Conservation (phyloP, 805 yeast species). For the Candida easanensis region DNA sequence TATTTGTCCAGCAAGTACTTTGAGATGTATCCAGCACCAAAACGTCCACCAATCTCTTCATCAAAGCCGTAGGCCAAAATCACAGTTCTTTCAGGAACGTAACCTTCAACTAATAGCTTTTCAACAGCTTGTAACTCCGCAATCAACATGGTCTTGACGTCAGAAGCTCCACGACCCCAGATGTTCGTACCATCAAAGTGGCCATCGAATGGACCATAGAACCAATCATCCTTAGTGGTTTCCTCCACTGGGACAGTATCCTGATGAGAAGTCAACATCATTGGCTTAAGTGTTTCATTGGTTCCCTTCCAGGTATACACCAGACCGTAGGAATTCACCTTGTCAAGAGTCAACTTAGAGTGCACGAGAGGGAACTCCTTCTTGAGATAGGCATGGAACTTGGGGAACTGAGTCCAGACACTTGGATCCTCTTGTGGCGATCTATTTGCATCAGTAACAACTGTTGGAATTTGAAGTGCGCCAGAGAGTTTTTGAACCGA, state of each 20-base stretch:
- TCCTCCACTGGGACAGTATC: slow-evolving; percentile 77
- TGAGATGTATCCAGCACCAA: slow-evolving; percentile 55
- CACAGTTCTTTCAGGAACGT: slow-evolving; percentile 53
- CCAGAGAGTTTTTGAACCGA: slow-evolving; percentile 44
- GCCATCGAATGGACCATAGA: slow-evolving; percentile 61
- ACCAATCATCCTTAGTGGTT: slow-evolving; percentile 58
- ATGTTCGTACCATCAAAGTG: slow-evolving; percentile 58
- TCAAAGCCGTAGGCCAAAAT: slow-evolving; percentile 70
- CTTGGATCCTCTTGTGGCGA: slow-evolving; percentile 34
- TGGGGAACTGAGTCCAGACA: slow-evolving; percentile 14
- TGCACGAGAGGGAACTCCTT: slow-evolving; percentile 53
- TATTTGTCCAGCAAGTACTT: slow-evolving; percentile 44
- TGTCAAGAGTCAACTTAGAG: slow-evolving; percentile 43
- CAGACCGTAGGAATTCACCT: slow-evolving; percentile 60
- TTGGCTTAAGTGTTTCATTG: slow-evolving; percentile 49
- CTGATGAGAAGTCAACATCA: slow-evolving; percentile 70
- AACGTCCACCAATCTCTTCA: slow-evolving; percentile 65
- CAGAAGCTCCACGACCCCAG: slow-evolving; percentile 78
- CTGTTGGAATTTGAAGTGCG: slow-evolving; percentile 52
- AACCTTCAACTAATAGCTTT: slow-evolving; percentile 42
- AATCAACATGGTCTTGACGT: slow-evolving; percentile 65
- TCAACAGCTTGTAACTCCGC: slow-evolving; percentile 62
- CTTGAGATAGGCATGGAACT: slow-evolving; percentile 53
- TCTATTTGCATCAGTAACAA: slow-evolving; percentile 14
- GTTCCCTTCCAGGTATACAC: slow-evolving; percentile 64